Conservation (phyloP, 1,284 basidiomycete genomes). For the Boletus smithii region DNA sequence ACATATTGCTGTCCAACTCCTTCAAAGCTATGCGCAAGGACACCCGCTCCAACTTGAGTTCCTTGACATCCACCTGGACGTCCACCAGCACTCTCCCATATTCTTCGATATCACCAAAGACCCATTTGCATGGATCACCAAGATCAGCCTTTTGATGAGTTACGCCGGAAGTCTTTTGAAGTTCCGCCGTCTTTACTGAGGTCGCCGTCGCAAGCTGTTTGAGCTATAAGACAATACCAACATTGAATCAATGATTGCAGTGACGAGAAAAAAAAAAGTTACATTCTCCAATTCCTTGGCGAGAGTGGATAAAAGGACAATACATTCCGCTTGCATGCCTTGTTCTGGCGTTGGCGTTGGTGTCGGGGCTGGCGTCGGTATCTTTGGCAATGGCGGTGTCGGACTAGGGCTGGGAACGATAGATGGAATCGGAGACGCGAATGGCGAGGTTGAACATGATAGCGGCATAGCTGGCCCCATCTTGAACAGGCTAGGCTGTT, state of each 20-base stretch:
- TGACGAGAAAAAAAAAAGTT: conserved; percentile 16
- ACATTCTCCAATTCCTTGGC: conserved; percentile 54
- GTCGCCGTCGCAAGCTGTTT: conserved; percentile 37
- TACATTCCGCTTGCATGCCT: conserved; percentile 63
- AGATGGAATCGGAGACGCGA: neutral
- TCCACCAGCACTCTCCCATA: conserved; percentile 49
- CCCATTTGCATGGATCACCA: conserved; percentile 49
- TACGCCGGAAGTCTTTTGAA: conserved; percentile 38
- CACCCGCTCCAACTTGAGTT: conserved; percentile 44
- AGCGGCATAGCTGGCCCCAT: conserved; percentile 11
- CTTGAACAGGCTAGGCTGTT: conserved; percentile 14
- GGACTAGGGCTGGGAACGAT: conserved; percentile 3
- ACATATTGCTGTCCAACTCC: conserved; percentile 58
- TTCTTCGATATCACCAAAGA: conserved; percentile 47
- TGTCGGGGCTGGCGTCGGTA: conserved; percentile 15
- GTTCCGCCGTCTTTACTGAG: conserved; percentile 31
- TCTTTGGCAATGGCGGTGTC: conserved; percentile 9
- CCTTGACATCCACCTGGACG: conserved; percentile 50
- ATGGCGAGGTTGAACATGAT: conserved; percentile 3
- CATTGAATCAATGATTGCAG: neutral
- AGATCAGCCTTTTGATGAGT: conserved; percentile 45
- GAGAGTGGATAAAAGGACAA: conserved; percentile 42
- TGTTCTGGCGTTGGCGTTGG: conserved; percentile 40
- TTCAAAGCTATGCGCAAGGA: conserved; percentile 43
- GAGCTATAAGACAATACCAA: conserved; percentile 37